Evolutionary conservation across 768 basidiomycete genomes (phyloP).

Genomic region (Asterophora parasitica): DNA sequence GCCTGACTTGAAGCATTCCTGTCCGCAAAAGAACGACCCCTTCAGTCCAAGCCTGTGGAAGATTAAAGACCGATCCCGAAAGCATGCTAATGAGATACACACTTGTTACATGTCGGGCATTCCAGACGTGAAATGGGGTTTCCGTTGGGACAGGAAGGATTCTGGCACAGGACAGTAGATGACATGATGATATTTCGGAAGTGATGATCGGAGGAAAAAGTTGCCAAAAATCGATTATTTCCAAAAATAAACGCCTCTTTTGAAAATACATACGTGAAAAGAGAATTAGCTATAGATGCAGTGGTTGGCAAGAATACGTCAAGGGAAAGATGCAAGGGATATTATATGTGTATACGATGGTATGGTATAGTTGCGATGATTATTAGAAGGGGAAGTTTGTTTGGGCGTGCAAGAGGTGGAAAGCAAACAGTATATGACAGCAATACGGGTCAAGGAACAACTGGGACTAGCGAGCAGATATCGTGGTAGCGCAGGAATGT

Average conservation of each 20-base stretch:
- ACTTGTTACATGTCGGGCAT: slow-evolving; percentile 95
- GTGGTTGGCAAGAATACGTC: slow-evolving; percentile 11
- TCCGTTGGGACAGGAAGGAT: slow-evolving; percentile 66
- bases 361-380: slow-evolving; percentile 21
- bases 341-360: slow-evolving; percentile 22
- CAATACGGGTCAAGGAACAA: slow-evolving; percentile 25
- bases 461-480: slow-evolving; percentile 15
- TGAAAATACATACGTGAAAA: slow-evolving; percentile 9
- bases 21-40: slow-evolving; percentile 88
- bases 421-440: slow-evolving; percentile 35
- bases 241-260: background rate
- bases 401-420: slow-evolving; percentile 25
- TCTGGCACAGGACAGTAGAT: slow-evolving; percentile 54
- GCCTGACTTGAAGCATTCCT: slow-evolving; percentile 93
- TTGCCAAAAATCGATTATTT: slow-evolving; percentile 6
- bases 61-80: slow-evolving; percentile 12
- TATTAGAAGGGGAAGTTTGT: slow-evolving; percentile 17
- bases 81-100: slow-evolving; percentile 20
- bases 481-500: slow-evolving; percentile 7
- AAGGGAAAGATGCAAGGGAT: slow-evolving; percentile 18
- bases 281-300: slow-evolving; percentile 13
- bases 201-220: slow-evolving; percentile 1
- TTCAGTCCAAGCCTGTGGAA: slow-evolving; percentile 64
- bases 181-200: slow-evolving; percentile 17
- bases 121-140: slow-evolving; percentile 84